phyloP scores from a whole-genome alignment of 768 basidiomycete species.

The Phylloporus sp. region DNA sequence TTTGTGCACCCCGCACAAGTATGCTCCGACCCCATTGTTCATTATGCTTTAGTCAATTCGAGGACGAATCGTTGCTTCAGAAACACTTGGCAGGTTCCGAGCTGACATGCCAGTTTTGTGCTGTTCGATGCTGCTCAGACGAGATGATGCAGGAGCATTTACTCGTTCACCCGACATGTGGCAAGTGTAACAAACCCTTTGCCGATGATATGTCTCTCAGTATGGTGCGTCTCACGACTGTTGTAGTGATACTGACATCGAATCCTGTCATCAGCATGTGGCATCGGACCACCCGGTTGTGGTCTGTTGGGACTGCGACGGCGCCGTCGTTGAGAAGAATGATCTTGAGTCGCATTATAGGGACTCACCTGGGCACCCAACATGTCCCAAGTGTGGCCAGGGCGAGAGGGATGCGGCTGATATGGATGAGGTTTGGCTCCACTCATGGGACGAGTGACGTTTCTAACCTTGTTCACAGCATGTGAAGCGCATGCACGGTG shows the following conservation, averaged over 20 bases:
- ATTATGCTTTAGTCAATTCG: constrained; percentile 22
- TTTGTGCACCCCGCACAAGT: constrained; percentile 11
- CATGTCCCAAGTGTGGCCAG: constrained; percentile 18
- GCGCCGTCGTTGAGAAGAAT: constrained; percentile 18
- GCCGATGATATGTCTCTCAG: constrained; percentile 19
- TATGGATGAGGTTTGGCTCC: constrained; percentile 16
- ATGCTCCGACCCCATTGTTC: constrained; percentile 23
- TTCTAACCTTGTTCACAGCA: constrained; percentile 18
- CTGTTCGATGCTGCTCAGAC: constrained; percentile 19
- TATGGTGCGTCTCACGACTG: constrained; percentile 11
- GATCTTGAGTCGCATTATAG: constrained; percentile 22
- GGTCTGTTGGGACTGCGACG: constrained; percentile 32
- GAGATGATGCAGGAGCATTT: constrained; percentile 26
- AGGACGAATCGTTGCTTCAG: constrained; percentile 13
- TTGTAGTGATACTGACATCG: background rate
- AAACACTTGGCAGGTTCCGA: constrained; percentile 14
- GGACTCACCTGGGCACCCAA: constrained; percentile 19
- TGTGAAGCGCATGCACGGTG: constrained; percentile 15
- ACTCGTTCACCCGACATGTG: constrained; percentile 21
- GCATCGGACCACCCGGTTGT: constrained; percentile 21
- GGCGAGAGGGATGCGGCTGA: constrained; percentile 12
- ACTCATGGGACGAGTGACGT: background rate
- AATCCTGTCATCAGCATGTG: constrained; percentile 16
- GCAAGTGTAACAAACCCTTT: constrained; percentile 20
- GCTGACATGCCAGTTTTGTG: constrained; percentile 21